Percentiles rank a stretch among this genome's conserved stretches.
These are phyloP conservation scores for Ceratorhiza oryzae-sativae DNA, from an alignment of 1,284 basidiomycete genomes.

Conservation along the genomic window DNA sequence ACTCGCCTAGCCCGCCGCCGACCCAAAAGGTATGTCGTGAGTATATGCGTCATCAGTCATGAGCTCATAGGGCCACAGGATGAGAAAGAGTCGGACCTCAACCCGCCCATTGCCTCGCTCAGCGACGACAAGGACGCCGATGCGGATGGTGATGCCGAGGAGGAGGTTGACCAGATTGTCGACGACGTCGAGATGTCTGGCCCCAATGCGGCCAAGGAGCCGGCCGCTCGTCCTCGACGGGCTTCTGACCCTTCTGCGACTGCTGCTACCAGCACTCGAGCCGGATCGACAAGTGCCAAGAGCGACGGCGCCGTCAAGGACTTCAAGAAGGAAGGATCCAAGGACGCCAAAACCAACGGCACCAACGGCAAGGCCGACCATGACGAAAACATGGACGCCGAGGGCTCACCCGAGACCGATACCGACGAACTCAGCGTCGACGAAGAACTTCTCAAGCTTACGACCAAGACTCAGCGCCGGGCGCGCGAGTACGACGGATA, in stretches of 20 bases:
- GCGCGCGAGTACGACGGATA: conserved; percentile 9
- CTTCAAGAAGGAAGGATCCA: conserved; percentile 1
- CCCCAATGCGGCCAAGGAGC: background rate
- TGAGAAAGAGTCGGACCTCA: background rate
- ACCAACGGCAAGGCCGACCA: background rate
- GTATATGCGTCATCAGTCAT: background rate
- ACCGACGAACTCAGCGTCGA: conserved; percentile 35
- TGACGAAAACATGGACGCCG: conserved; percentile 1
- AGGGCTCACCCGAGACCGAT: conserved; percentile 21
- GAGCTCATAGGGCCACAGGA: background rate
- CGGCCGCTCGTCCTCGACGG: background rate
- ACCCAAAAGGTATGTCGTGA: conserved; percentile 9
- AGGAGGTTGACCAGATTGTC: conserved; percentile 68
- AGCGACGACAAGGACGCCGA: conserved; percentile 61
- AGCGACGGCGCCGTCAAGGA: conserved; percentile 21
- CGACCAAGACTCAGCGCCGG: conserved; percentile 3
- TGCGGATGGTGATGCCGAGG: conserved; percentile 53
- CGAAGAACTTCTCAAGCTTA: conserved; percentile 26
- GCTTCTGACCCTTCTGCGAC: background rate
- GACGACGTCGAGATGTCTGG: conserved; percentile 58
- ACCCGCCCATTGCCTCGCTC: conserved; percentile 27
- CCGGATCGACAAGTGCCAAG: conserved; percentile 2
- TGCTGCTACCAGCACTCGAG: background rate
- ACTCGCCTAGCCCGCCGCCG: conserved; percentile 32
- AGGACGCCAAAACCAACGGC: conserved; percentile 10